phyloP scores from a whole-genome alignment of 2,329 filamentous ascomycete genomes.

The Colletotrichum orchidophilum region DNA sequence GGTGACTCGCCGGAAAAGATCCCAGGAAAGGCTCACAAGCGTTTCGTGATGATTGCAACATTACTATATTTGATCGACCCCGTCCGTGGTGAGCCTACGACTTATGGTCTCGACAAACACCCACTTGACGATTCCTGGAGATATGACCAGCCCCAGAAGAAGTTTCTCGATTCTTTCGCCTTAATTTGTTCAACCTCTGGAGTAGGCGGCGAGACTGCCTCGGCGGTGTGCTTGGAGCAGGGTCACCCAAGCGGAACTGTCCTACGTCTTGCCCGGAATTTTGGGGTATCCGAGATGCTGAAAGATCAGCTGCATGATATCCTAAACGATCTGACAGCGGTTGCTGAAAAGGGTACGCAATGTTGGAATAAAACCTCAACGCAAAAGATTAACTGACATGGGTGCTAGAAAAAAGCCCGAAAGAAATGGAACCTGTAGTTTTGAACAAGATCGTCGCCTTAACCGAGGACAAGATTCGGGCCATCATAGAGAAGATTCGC shows the following conservation, averaged over 20 bases:
- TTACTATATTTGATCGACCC: constrained; percentile 38
- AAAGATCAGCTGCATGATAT: constrained; percentile 18
- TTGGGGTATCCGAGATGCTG: constrained; percentile 31
- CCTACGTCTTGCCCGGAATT: constrained; percentile 42
- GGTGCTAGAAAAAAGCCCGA: background rate
- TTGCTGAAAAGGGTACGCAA: background rate
- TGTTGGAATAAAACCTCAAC: no score
- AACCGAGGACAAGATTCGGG: background rate
- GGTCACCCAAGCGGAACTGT: constrained; percentile 36
- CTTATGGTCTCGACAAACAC: constrained; percentile 2
- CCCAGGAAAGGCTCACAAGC: background rate
- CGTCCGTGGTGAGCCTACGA: constrained; percentile 40
- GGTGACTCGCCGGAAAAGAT: background rate
- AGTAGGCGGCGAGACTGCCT: constrained; percentile 37
- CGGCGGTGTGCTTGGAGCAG: constrained; percentile 44
- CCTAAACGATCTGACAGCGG: constrained; percentile 21
- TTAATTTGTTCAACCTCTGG: constrained; percentile 41
- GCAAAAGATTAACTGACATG: no score
- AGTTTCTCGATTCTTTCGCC: constrained; percentile 46
- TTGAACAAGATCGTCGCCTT: background rate
- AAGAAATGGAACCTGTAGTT: background rate
- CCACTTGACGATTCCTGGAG: constrained; percentile 34
- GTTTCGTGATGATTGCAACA: constrained; percentile 1
- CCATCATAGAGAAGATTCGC: background rate
- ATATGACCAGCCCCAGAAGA: constrained; percentile 37